These are phyloP conservation scores for Penicillium riverlandense DNA, from an alignment of 495 filamentous ascomycete genomes.

Conservation along the genomic window DNA sequence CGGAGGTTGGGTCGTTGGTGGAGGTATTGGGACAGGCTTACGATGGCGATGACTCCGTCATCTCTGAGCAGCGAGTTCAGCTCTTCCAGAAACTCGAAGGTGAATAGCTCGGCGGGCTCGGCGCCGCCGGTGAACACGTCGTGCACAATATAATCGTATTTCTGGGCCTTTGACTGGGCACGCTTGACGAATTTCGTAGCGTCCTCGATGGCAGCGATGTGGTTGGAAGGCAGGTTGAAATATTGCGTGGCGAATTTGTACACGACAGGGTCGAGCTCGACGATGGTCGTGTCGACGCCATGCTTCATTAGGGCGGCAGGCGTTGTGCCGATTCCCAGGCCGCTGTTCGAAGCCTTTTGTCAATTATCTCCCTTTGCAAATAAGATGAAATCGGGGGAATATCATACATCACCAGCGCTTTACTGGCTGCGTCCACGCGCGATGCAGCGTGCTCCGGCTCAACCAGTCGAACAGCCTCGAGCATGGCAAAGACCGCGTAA, in stretches of 20 bases:
- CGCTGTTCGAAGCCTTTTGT: slow-evolving; percentile 40
- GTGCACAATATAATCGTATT: slow-evolving; percentile 89
- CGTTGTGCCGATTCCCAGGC: slow-evolving; percentile 86
- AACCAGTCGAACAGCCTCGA: slow-evolving; percentile 83
- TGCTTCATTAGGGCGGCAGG: slow-evolving; percentile 80
- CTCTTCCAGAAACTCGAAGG: slow-evolving; percentile 66
- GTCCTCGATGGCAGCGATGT: slow-evolving; percentile 74
- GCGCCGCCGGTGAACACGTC: slow-evolving; percentile 98
- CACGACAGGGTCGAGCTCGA: slow-evolving; percentile 90
- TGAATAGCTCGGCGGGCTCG: slow-evolving; percentile 84
- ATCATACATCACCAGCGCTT: slow-evolving; percentile 70
- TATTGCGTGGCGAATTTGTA: slow-evolving; percentile 74
- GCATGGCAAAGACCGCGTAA: slow-evolving; percentile 85
- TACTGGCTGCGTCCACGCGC: slow-evolving; percentile 55
- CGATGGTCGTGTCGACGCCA: slow-evolving; percentile 83
- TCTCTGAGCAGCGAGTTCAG: slow-evolving; percentile 63
- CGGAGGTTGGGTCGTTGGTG: neutral
- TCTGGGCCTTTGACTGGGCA: slow-evolving; percentile 33
- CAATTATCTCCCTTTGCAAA: neutral
- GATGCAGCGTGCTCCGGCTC: slow-evolving; percentile 42
- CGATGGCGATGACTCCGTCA: slow-evolving; percentile 83
- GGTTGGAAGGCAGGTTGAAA: slow-evolving; percentile 72
- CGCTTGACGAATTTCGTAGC: slow-evolving; percentile 65
- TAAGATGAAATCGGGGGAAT: no score
- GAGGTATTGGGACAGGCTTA: slow-evolving; percentile 34